These are phyloP conservation scores for Yarrowia sp. DNA, from an alignment of 805 yeast genomes.

Conservation along the genomic window DNA sequence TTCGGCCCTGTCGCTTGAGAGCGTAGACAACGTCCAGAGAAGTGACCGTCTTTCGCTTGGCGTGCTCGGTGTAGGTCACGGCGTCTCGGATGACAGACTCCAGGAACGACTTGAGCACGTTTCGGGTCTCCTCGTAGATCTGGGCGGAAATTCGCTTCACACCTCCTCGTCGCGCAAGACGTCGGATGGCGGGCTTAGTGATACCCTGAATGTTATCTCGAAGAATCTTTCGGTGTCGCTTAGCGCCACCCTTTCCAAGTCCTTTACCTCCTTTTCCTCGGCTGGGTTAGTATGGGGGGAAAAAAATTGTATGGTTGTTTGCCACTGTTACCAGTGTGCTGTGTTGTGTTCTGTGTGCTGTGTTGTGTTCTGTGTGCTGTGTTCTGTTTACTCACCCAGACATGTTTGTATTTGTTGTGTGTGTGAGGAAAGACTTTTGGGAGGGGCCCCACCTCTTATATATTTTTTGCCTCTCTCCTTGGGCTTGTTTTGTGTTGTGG, in stretches of 20 bases:
- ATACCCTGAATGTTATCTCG: conserved; percentile 99
- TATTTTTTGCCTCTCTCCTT: conserved; percentile 28
- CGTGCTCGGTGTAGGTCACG: conserved; percentile 99
- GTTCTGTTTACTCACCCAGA: conserved; percentile 57
- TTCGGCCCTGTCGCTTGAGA: conserved; percentile 99
- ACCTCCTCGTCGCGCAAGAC: conserved; percentile 99
- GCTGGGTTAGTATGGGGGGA: no score
- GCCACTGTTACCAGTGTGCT: background rate
- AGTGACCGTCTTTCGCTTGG: conserved; percentile 99
- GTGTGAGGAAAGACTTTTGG: conserved; percentile 2
- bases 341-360: background rate
- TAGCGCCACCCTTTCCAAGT: conserved; percentile 99
- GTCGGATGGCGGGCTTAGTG: conserved; percentile 99
- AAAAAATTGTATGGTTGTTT: no score
- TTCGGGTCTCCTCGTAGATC: conserved; percentile 98
- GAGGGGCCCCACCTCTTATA: conserved; percentile 25
- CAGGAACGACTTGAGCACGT: conserved; percentile 92
- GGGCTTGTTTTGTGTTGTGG: conserved; percentile 31
- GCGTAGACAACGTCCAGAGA: conserved; percentile 99
- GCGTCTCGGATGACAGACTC: conserved; percentile 99
- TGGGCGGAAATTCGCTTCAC: conserved; percentile 99
- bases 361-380: conserved; percentile 2
- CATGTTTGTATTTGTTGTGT: conserved; percentile 58
- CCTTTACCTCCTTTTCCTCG: conserved; percentile 99
- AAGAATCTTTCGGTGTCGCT: conserved; percentile 99